phyloP scores from a whole-genome alignment of 2,329 filamentous ascomycete genomes.

The Fusarium piperis region DNA sequence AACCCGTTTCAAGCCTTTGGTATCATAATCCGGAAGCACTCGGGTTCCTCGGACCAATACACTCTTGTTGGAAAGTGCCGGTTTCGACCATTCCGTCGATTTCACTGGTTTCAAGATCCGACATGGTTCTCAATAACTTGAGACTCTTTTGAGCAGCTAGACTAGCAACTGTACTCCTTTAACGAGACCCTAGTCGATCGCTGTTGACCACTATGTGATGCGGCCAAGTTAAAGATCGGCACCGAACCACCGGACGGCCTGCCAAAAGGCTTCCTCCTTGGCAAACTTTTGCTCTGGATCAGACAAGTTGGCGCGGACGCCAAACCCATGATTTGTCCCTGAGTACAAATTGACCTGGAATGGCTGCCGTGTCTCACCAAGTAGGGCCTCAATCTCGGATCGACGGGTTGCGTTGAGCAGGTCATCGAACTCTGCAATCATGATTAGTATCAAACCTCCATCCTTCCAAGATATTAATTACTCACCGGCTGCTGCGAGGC shows the following conservation, averaged over 20 bases:
- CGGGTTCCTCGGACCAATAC: background rate
- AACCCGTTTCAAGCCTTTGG: background rate
- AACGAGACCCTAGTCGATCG: too few relatives aligned
- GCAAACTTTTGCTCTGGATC: slow-evolving; percentile 67
- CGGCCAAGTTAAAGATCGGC: too few relatives aligned
- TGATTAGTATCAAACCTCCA: background rate
- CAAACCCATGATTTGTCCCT: slow-evolving; percentile 75
- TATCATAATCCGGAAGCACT: background rate
- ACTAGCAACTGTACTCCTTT: too few relatives aligned
- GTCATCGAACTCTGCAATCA: slow-evolving; percentile 3
- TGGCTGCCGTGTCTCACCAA: slow-evolving; percentile 43
- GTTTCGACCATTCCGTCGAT: background rate
- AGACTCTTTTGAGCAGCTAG: background rate
- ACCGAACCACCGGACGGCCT: slow-evolving; percentile 78
- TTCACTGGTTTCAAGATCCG: background rate
- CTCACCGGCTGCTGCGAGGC: slow-evolving; percentile 27
- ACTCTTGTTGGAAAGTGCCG: background rate
- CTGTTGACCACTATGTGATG: too few relatives aligned
- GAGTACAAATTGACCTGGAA: slow-evolving; percentile 76
- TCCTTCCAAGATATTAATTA: background rate
- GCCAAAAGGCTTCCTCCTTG: slow-evolving; percentile 78
- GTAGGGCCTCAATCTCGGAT: slow-evolving; percentile 16
- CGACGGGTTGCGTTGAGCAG: slow-evolving; percentile 16
- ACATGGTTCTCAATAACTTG: background rate
- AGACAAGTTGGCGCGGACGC: slow-evolving; percentile 68